Evolutionary conservation across 2,329 filamentous ascomycete species (phyloP), one percentile per base, ranked within the genome.

Genomic region (Fonsecaea pedrosoi): DNA sequence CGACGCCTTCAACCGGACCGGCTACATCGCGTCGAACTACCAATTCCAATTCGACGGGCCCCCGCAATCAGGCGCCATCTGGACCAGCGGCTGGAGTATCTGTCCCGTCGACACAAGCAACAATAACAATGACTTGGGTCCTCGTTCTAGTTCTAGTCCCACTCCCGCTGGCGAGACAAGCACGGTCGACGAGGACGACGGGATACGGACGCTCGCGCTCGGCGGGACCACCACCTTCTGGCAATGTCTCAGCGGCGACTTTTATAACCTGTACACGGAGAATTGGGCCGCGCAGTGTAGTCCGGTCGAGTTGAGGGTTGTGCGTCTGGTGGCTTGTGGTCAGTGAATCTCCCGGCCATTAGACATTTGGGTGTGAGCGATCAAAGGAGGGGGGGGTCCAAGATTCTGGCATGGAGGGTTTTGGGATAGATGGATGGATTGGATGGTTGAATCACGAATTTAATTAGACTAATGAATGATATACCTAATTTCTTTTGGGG

Each of bases 211-310:
- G 80, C 81, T 96, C 10, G 90, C 90, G 1, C 83, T 95, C 0
- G 90, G 90, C 50, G 81, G 80, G 65, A 86, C 85, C 8, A 87
- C 87, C 25, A 82, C 87, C 72, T 95, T 91, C 83, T 94, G 89
- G 80, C 84, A 90, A 75, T 96, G 92, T 79, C 79, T 85, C 67
- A 91, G 88, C 25, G 91, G 92, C 42, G 79, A 80, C 73, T 94
- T 96, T 80, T 91, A 88, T 82, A 96, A 96, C 82, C 82, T 96
- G 18, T 96, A 96, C 79, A 89, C 94, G 76, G 82, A 86, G 69
- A 79, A 84, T 75, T 89, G 86, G 81, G 91, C 89, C 10, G 80
- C 69, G 85, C 85, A 71, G 64, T 71, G 69, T 57, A 69, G 59
- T 63, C 60, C 66, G 2, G 67, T 71, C 1, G 53, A 67, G 38